phyloP scores from a whole-genome alignment of 73 alveolate genomes.

The Stentor roeselii region DNA sequence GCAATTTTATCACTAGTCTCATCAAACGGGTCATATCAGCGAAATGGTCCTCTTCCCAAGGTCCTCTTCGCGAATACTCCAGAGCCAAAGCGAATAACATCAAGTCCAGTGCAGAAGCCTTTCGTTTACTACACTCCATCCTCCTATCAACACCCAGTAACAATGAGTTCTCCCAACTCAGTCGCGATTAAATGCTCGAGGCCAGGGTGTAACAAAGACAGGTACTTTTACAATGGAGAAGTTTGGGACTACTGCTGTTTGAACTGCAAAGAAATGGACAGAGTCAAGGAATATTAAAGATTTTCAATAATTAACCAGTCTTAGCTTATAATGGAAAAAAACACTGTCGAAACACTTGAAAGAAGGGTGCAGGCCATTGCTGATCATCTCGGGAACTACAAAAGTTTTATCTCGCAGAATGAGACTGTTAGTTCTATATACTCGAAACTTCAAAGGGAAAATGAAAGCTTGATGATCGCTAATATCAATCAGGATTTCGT shows the following conservation, averaged over 20 bases:
- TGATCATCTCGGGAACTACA: too few relatives aligned
- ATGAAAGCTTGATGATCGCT: too few relatives aligned
- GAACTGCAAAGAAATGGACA: not conserved
- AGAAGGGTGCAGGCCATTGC: too few relatives aligned
- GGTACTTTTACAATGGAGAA: not conserved
- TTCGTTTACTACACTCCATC: not conserved
- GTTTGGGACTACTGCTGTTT: not conserved
- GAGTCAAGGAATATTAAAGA: too few relatives aligned
- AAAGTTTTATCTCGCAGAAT: too few relatives aligned
- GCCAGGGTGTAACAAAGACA: not conserved
- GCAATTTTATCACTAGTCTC: not conserved
- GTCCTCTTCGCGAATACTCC: not conserved
- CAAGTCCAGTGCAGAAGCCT: not conserved
- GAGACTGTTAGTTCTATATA: too few relatives aligned
- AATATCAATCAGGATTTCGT: too few relatives aligned
- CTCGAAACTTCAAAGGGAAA: too few relatives aligned
- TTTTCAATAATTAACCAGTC: too few relatives aligned
- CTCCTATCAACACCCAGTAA: not conserved
- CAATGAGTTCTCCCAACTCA: not conserved
- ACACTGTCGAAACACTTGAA: too few relatives aligned
- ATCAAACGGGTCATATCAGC: not conserved
- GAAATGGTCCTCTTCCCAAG: not conserved
- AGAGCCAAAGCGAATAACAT: not conserved
- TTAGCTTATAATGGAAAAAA: too few relatives aligned
- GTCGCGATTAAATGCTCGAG: not conserved